phyloP scores from a whole-genome alignment of 176 grass and related monocot species.

The Triticum timopheevii region DNA sequence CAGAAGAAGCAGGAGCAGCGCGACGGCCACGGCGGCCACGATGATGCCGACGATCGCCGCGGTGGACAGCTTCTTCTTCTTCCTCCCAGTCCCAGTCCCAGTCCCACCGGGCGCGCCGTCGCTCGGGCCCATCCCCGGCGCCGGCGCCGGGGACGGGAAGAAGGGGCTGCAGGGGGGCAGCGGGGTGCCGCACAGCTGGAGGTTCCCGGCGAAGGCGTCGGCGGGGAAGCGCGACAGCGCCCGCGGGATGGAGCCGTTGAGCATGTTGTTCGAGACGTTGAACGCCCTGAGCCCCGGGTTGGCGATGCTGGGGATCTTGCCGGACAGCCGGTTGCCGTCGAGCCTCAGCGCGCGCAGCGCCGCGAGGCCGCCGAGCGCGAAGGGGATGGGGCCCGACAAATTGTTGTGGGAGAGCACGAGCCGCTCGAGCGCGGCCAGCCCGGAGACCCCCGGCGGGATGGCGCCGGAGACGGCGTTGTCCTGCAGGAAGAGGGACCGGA shows the following conservation, averaged over 20 bases:
- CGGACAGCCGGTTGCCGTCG: slow-evolving; percentile 61
- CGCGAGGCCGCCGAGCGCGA: slow-evolving; percentile 67
- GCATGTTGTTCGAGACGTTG: slow-evolving; percentile 79
- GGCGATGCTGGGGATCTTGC: slow-evolving; percentile 80
- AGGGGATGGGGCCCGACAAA: slow-evolving; percentile 66
- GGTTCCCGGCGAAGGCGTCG: slow-evolving; percentile 61
- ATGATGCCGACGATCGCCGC: slow-evolving; percentile 65
- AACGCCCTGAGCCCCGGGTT: slow-evolving; percentile 43
- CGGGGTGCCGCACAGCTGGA: slow-evolving; percentile 59
- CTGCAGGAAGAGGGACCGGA: slow-evolving; percentile 59
- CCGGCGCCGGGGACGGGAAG: slow-evolving; percentile 46
- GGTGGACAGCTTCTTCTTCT: slow-evolving; percentile 63
- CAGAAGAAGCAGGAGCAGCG: slow-evolving; percentile 58
- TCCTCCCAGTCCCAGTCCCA: not conserved
- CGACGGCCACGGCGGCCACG: slow-evolving; percentile 36
- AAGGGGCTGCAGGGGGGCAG: slow-evolving; percentile 68
- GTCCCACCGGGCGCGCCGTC: not conserved
- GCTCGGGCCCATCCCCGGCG: slow-evolving; percentile 24
- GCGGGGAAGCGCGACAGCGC: slow-evolving; percentile 51
- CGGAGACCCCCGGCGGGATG: slow-evolving; percentile 36
- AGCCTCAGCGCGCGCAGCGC: slow-evolving; percentile 32
- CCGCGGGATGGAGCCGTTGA: slow-evolving; percentile 84
- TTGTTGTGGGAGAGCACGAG: slow-evolving; percentile 75
- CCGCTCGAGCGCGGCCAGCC: slow-evolving; percentile 41
- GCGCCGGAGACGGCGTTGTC: slow-evolving; percentile 51